phyloP scores from a whole-genome alignment of 768 basidiomycete genomes.

The Kwoniella shandongensis region DNA sequence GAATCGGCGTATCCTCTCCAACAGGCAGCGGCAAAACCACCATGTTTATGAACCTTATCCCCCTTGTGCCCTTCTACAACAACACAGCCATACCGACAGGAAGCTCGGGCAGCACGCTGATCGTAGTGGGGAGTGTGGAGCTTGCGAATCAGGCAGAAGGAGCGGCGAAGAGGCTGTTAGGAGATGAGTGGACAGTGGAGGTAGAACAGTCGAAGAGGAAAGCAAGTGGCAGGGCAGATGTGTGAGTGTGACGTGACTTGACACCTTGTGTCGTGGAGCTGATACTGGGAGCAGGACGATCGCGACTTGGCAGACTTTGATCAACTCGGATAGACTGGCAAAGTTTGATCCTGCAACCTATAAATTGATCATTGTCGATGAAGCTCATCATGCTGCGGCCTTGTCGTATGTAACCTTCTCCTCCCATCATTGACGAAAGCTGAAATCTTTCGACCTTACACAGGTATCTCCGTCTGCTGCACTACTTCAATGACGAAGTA shows the following conservation, averaged over 20 bases:
- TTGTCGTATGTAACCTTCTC: conserved; percentile 63
- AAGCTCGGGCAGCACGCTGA: conserved; percentile 60
- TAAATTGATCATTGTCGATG: conserved; percentile 82
- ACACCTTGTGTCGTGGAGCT: neutral
- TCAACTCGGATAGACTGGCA: conserved; percentile 63
- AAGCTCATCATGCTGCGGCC: conserved; percentile 93
- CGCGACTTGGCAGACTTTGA: conserved; percentile 62
- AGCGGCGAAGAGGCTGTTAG: conserved; percentile 65
- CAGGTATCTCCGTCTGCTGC: conserved; percentile 79
- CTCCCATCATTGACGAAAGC: neutral
- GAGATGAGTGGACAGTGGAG: conserved; percentile 74
- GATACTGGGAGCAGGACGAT: conserved; percentile 39
- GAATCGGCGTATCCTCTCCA: conserved; percentile 51
- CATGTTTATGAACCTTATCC: conserved; percentile 80
- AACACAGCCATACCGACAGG: conserved; percentile 30
- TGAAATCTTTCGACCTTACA: neutral
- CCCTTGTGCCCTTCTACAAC: conserved; percentile 57
- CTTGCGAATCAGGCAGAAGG: conserved; percentile 81
- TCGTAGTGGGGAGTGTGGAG: conserved; percentile 79
- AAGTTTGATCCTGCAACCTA: conserved; percentile 71
- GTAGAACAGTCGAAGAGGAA: conserved; percentile 81
- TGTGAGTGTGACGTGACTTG: conserved; percentile 60
- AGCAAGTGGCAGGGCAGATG: conserved; percentile 77
- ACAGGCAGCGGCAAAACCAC: conserved; percentile 71
- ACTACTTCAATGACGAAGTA: conserved; percentile 69